A percentile compares a stretch with the other conserved stretches of the same genome.
Conservation (phyloP, 129 eudicot species). For the Daucus carota region DH1_v3.0 NC_030389.2:10318501-10319000, state of each 20-base stretch:
- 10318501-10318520: constrained; percentile 5
- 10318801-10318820: background rate
- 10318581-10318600: background rate
- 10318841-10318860: background rate
- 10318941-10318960: background rate
- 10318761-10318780: background rate
- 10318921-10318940: background rate
- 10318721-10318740: background rate
- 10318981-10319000: background rate
- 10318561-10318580: background rate
- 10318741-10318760: background rate
- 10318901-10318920: background rate
- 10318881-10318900: background rate
- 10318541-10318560: background rate
- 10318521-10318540: constrained; percentile 17
- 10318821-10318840: no score
- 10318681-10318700: constrained; percentile 32
- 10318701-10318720: constrained; percentile 18
- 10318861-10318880: background rate
- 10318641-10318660: constrained; percentile 18
- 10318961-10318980: background rate
- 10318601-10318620: background rate
- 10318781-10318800: background rate
- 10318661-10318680: constrained; percentile 12
- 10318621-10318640: constrained; percentile 13